These are phyloP conservation scores for Cercis canadensis DNA, from an alignment of 306 rosid genomes.

Conservation along the genomic window DNA sequence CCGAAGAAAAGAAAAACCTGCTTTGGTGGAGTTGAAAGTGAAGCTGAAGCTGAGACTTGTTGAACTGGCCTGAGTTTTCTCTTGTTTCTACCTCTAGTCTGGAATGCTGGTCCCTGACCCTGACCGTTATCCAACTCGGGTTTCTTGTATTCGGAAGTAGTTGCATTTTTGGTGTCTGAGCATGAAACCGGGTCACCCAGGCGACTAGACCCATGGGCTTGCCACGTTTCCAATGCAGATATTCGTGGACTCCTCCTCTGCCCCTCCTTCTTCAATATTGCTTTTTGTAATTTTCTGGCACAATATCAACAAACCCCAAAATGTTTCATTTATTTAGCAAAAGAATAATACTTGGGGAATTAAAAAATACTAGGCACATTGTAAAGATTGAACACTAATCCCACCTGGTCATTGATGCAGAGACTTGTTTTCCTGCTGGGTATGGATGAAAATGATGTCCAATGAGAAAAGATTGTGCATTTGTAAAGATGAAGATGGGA, in stretches of 20 bases:
- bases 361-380: not conserved
- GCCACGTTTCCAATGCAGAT: conserved; percentile 46
- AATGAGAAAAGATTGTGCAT: not conserved
- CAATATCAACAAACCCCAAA: conserved; percentile 9
- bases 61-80: conserved; percentile 45
- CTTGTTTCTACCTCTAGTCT: conserved; percentile 51
- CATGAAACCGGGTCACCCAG: not conserved
- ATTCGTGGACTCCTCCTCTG: conserved; percentile 63
- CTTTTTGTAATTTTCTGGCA: conserved; percentile 44
- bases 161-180: not conserved
- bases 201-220: conserved; percentile 26
- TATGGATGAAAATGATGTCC: not conserved
- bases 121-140: conserved; percentile 17
- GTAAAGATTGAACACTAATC: conserved; percentile 11
- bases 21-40: conserved; percentile 26
- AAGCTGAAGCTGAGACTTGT: conserved; percentile 29
- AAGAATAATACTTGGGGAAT: conserved; percentile 27
- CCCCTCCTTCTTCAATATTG: conserved; percentile 44
- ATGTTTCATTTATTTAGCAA: not conserved
- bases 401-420: conserved; percentile 53
- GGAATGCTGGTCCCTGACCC: conserved; percentile 48
- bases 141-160: not conserved
- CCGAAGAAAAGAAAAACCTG: conserved; percentile 30
- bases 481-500: not conserved
- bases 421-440: not conserved